These are phyloP conservation scores for Phenoliferia sp. DNA, from an alignment of 1,284 basidiomycete genomes.

Conservation along the genomic window DNA sequence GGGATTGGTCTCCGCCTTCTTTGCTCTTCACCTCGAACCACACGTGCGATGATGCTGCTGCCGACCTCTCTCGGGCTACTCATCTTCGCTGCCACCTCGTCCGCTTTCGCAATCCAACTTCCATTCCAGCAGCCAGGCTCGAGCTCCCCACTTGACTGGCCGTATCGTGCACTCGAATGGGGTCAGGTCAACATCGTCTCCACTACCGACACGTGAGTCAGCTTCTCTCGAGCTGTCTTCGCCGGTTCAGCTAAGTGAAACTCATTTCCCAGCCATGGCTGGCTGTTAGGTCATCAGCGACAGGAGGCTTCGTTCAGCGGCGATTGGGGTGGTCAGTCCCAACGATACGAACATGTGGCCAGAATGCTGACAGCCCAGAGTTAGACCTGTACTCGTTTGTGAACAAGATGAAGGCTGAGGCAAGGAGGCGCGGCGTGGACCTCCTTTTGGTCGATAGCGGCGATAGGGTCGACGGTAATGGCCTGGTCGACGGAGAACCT, in stretches of 20 bases:
- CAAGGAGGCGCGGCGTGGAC: conserved; percentile 31
- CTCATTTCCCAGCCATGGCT: conserved; percentile 32
- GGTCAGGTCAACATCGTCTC: conserved; percentile 34
- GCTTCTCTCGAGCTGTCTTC: too few species aligned
- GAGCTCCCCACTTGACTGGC: conserved; percentile 14
- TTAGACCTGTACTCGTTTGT: conserved; percentile 36
- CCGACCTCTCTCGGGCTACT: not conserved
- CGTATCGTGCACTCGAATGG: conserved; percentile 33
- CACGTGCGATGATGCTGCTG: not conserved
- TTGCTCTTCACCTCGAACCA: too few species aligned
- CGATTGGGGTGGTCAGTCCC: conserved; percentile 32
- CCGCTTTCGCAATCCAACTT: not conserved
- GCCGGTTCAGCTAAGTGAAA: too few species aligned
- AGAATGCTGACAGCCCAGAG: too few species aligned
- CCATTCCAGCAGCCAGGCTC: conserved; percentile 5
- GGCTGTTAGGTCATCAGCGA: conserved; percentile 36
- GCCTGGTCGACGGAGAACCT: conserved; percentile 35
- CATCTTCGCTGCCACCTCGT: not conserved
- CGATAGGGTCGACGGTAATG: conserved; percentile 38
- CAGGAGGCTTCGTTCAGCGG: conserved; percentile 34
- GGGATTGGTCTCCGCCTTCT: too few species aligned
- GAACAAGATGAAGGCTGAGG: conserved; percentile 27
- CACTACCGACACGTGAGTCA: conserved; percentile 28
- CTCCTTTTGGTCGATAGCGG: conserved; percentile 37
- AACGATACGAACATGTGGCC: too few species aligned